Evolutionary conservation across 768 basidiomycete species (phyloP), one percentile per base, ranked within the genome.

Genomic region (Nidularia pulvinata): DNA sequence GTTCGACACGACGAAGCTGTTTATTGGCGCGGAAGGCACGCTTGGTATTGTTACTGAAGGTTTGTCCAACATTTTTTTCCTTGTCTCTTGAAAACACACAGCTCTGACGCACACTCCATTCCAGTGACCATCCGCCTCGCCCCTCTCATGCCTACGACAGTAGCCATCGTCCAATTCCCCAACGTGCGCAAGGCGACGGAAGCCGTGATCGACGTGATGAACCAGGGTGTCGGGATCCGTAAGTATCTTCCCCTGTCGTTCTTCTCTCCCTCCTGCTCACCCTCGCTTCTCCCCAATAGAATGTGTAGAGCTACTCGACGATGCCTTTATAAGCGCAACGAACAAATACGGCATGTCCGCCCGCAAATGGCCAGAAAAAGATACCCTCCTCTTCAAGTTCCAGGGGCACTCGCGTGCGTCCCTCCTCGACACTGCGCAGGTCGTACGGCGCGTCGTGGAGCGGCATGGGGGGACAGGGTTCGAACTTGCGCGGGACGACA

Each of bases 31-130:
- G 0, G 80, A 81, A 59, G 82, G 82, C 2, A 90, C 93, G 0
- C 74, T 96, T 22, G 95, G 95, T 1, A 92, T 97, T 49, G 80
- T 97, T 14, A 95, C 93, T 0, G 94, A 97, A 76, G 85, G 90
- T 83, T 53, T 9, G 57, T 43, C 16, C n/a, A 16, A 19, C 4
- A 25, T 11, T 6, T 43, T 50, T 14, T n/a, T 2, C 4, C 43
- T 11, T 32, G 16, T 39, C 39, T 16, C 11, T 16, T 32, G 13
- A 49, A 10, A 14, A 2, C 19, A 14, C 25, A 14, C 30, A 19
- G 43, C 22, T 49, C 39, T 48, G 50, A 25, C 14, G 42, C 46
- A 13, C 22, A 19, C 44, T 4, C 13, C 46, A 9, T 47, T 46
- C 6, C 44, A 90, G 90, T 88, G 7, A 95, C 93, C 0, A 76